Percentiles rank a stretch among this genome's conserved stretches.
Conservation (phyloP, 345 rosid genomes). For the Camelina sativa region DNA sequence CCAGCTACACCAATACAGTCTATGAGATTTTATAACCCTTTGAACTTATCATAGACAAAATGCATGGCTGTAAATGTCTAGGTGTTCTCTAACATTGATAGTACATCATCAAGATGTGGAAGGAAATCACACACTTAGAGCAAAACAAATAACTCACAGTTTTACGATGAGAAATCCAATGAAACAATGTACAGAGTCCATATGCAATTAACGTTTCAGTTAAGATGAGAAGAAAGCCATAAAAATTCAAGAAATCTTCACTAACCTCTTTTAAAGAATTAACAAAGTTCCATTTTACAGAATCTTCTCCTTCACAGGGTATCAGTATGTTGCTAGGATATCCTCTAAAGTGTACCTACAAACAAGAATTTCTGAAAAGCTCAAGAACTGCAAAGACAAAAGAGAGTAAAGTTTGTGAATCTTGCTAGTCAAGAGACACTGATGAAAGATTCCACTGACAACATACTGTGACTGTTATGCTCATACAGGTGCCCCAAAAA, state of each 20-base stretch:
- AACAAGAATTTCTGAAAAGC: constrained; percentile 8
- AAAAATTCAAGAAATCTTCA: neutral
- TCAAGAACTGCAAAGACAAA: constrained; percentile 8
- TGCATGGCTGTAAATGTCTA: neutral
- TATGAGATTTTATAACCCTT: neutral
- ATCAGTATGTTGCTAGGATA: constrained; percentile 75
- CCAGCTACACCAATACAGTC: constrained; percentile 9
- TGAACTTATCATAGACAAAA: neutral
- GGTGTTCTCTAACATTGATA: neutral
- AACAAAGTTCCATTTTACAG: constrained; percentile 91
- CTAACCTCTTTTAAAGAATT: constrained; percentile 93
- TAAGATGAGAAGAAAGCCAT: neutral
- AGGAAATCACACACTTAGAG: neutral
- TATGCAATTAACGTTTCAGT: neutral
- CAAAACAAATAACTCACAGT: neutral
- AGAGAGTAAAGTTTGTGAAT: neutral
- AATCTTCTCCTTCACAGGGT: constrained; percentile 94
- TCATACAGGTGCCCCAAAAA: neutral
- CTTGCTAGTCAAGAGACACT: neutral
- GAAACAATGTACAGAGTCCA: constrained; percentile 9
- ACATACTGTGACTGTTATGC: neutral
- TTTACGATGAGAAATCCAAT: neutral
- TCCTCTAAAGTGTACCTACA: constrained; percentile 94
- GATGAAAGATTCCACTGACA: neutral
- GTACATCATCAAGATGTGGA: constrained; percentile 8